Percentiles rank a stretch among this genome's conserved stretches.
Evolutionary conservation across 805 yeast genomes (phyloP).

Genomic region (Metschnikowia shivogae): DNA sequence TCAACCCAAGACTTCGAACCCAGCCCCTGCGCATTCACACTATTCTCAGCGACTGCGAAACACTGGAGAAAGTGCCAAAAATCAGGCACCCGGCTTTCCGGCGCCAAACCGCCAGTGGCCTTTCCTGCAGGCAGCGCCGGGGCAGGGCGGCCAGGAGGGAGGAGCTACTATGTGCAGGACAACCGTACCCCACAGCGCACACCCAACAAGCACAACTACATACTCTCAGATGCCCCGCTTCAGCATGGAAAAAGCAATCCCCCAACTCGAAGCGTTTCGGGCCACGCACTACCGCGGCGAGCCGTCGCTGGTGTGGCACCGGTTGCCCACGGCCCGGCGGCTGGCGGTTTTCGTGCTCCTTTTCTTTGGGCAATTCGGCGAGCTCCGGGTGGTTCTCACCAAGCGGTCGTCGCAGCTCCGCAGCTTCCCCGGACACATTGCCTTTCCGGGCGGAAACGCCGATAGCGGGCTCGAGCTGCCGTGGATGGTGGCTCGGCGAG

Average conservation of each 20-base stretch:
- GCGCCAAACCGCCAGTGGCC: no score
- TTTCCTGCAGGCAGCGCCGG: no score
- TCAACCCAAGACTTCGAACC: no score
- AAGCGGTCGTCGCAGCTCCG: constrained; percentile 66
- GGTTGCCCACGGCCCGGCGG: constrained; percentile 61
- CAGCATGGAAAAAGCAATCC: not conserved
- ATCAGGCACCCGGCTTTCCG: no score
- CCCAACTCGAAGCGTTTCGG: not conserved
- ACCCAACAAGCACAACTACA: no score
- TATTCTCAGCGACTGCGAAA: no score
- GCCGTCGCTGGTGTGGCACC: constrained; percentile 52
- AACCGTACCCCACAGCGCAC: no score
- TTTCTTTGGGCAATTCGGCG: constrained; percentile 69
- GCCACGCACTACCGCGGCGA: constrained; percentile 29
- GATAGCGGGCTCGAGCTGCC: constrained; percentile 64
- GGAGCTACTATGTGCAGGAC: no score
- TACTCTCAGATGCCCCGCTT: no score
- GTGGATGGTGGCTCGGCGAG: constrained; percentile 74
- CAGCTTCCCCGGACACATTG: constrained; percentile 83
- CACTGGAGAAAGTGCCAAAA: no score
- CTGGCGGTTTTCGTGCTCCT: constrained; percentile 76
- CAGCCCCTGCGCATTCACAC: no score
- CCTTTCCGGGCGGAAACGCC: constrained; percentile 92
- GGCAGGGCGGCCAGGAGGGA: no score
- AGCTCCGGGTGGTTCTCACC: constrained; percentile 73